phyloP scores from a whole-genome alignment of 495 filamentous ascomycete genomes.

The Daldinia concentrica region DNA sequence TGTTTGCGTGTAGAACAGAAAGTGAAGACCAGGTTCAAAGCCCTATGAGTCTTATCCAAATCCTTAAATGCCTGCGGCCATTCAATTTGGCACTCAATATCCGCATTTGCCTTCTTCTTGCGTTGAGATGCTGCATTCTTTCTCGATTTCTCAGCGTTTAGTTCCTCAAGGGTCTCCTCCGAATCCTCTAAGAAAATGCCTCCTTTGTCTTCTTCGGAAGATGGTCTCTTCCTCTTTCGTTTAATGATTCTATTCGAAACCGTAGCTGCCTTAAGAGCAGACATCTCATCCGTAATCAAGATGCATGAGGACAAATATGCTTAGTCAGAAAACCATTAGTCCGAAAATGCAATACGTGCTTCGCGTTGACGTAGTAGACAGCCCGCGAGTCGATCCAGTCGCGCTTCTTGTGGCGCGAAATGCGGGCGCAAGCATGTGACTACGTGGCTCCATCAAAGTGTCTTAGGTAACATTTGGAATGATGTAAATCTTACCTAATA shows the following conservation, averaged over 20 bases:
- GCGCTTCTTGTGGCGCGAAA: conserved; percentile 47
- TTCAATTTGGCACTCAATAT: conserved; percentile 46
- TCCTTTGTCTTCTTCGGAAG: conserved; percentile 37
- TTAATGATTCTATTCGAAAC: conserved; percentile 62
- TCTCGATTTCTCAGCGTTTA: conserved; percentile 39
- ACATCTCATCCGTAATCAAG: conserved; percentile 55
- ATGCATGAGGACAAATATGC: conserved; percentile 33
- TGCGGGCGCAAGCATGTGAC: conserved; percentile 53
- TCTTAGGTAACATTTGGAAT: not conserved
- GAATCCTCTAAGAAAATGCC: conserved; percentile 2
- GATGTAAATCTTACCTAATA: not conserved
- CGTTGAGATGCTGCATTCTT: conserved; percentile 12
- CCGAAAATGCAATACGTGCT: not conserved
- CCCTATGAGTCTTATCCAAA: conserved; percentile 80
- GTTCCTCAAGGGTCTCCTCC: conserved; percentile 2
- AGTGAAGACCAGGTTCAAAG: conserved; percentile 91
- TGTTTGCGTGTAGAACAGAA: conserved; percentile 95
- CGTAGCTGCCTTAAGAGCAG: conserved; percentile 64
- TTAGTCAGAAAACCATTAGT: not conserved
- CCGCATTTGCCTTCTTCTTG: conserved; percentile 35
- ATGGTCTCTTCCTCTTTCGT: conserved; percentile 64
- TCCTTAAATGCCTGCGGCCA: conserved; percentile 81
- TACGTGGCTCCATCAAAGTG: not conserved
- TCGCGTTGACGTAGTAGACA: conserved; percentile 28
- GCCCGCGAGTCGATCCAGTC: conserved; percentile 11